These are phyloP conservation scores for Quercus bicolor DNA, from an alignment of 306 rosid species.

Conservation along the genomic window DNA sequence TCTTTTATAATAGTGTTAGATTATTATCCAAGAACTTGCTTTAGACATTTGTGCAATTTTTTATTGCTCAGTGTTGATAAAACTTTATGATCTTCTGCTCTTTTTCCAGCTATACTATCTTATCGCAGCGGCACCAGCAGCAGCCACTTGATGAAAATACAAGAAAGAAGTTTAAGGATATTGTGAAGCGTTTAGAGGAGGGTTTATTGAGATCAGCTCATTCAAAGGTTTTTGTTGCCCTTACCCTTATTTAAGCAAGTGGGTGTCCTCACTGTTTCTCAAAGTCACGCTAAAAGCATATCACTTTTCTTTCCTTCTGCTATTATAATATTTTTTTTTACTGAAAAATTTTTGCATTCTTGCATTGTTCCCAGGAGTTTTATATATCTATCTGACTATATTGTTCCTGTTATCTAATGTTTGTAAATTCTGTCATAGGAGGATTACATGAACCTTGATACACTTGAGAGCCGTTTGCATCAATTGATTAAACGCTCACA, in stretches of 20 bases:
- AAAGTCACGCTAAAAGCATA: slow-evolving; percentile 3
- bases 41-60: not conserved
- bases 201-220: slow-evolving; percentile 55
- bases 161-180: slow-evolving; percentile 44
- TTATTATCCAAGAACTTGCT: not conserved
- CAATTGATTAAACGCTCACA: slow-evolving; percentile 34
- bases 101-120: slow-evolving; percentile 46
- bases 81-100: slow-evolving; percentile 5
- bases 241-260: slow-evolving; percentile 1
- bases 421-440: slow-evolving; percentile 51
- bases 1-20: not conserved
- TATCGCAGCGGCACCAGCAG: slow-evolving; percentile 43
- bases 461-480: slow-evolving; percentile 70
- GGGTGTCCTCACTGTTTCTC: not conserved
- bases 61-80: slow-evolving; percentile 1
- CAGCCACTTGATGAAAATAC: slow-evolving; percentile 37
- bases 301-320: slow-evolving; percentile 1
- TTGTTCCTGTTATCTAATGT: slow-evolving; percentile 5
- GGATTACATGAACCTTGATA: slow-evolving; percentile 78
- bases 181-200: slow-evolving; percentile 84
- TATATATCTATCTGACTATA: not conserved
- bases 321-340: not conserved
- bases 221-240: slow-evolving; percentile 51
- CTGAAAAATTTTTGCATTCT: not conserved
- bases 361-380: not conserved